Base-by-base conservation (phyloP, 352 stramenopile genomes). In the Pythium grandisporangium region DNA sequence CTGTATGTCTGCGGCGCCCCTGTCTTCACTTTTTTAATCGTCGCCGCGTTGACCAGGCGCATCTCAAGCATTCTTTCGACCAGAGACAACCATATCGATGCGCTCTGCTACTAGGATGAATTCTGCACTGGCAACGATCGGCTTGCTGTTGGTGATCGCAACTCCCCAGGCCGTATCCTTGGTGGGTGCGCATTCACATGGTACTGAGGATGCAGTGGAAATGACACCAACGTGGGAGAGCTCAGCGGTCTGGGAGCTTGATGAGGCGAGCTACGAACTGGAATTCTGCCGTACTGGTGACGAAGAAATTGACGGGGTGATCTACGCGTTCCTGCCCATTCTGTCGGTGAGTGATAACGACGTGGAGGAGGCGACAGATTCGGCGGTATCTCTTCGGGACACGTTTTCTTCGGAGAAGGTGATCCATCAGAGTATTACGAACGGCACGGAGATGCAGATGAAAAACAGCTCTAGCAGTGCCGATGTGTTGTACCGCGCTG, bases 401-500 rank as follows among this genome's bases (percentile, higher is more conserved):
- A 38, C 33, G 11, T 38, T 38, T 38, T 38, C 33, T 20, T 38
- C 33, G 19, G 19, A 38, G 11, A 16, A 38, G 19, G 33, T 38
- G 1, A 38, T 16, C 13, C 33, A 38, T 16, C 19, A 20, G 33
- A 38, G 11, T 11, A 1, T 38, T 16, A 11, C 7, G 11, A 16
- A 38, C 33, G 33, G 33, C 33, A 20, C 33, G 11, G 33, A 20
- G 11, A 20, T 38, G 33, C 33, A 11, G 13, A 11, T 38, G 11
- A 20, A 12, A 8, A 29, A 43, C 37, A 13, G 14, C 7, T 22
- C 20, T 7, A 44, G 25, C 14, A 27, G 21, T 0, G 8, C 24
- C 2, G 40, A 55, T n/a, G 40, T 55, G 45, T 30, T 61, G 21
- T 61, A 61, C 33, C 53, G 53, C 20, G 52, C 49, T 30, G 52